Conservation (phyloP, 192 early-diverging fungal genomes). For the Podila epicladia region DNA sequence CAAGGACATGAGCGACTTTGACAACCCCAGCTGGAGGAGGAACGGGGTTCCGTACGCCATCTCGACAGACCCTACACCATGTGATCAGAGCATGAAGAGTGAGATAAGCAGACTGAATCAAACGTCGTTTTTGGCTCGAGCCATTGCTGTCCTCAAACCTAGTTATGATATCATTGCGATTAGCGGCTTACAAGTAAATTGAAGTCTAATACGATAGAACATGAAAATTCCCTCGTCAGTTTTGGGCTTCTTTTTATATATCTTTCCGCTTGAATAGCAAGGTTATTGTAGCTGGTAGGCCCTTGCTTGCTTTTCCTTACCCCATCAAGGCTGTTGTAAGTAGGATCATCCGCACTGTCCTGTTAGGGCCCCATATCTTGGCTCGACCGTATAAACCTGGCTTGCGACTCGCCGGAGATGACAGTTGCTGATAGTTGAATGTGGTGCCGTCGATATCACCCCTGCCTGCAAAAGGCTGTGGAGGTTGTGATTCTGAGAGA, state of each 20-base stretch:
- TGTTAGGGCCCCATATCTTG: conserved; percentile 51
- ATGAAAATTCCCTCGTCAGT: neutral
- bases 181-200: conserved; percentile 71
- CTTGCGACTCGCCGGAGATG: neutral
- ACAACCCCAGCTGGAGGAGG: conserved; percentile 82
- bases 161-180: conserved; percentile 20
- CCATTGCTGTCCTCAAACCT: neutral
- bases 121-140: neutral
- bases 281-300: no score
- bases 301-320: conserved; percentile 16
- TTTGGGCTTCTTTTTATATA: neutral
- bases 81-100: neutral
- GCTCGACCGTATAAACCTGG: conserved; percentile 43
- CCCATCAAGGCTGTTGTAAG: conserved; percentile 66
- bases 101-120: neutral
- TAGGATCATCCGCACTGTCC: conserved; percentile 57
- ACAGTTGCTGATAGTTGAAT: neutral
- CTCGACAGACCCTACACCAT: conserved; percentile 73
- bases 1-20: conserved; percentile 83
- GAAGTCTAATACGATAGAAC: conserved; percentile 47
- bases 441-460: neutral
- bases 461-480: neutral
- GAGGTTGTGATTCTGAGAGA: no score
- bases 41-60: conserved; percentile 86
- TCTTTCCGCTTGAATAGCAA: neutral